Percentiles rank a stretch among this genome's conserved stretches.
phyloP scores from a whole-genome alignment of 2,329 filamentous ascomycete species.

The Botrytis fabae region DNA sequence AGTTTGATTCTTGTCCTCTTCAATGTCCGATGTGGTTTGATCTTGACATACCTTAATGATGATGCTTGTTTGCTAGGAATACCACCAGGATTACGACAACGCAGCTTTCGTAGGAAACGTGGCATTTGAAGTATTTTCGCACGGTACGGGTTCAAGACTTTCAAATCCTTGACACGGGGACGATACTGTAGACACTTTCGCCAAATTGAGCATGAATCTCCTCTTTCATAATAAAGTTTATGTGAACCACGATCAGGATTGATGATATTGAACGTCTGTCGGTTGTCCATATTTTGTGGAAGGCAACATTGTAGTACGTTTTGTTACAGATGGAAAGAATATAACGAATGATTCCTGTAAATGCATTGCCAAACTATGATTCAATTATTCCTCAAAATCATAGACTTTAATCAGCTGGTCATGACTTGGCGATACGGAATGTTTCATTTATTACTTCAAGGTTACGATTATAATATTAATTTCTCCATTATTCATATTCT shows the following conservation, averaged over 20 bases:
- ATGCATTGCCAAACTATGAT: not conserved
- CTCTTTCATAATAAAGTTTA: not conserved
- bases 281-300: not conserved
- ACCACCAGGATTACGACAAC: not conserved
- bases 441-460: not conserved
- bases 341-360: too few relatives aligned
- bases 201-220: not conserved
- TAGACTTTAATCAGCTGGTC: not conserved
- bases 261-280: conserved; percentile 1
- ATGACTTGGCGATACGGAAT: not conserved
- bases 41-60: not conserved
- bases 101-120: not conserved
- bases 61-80: not conserved
- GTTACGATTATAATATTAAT: not conserved
- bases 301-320: not conserved
- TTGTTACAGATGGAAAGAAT: not conserved
- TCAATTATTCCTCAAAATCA: not conserved
- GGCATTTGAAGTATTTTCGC: not conserved
- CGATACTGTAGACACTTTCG: conserved; percentile 9
- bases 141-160: not conserved
- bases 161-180: not conserved
- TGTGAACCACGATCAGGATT: not conserved
- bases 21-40: not conserved
- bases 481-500: not conserved
- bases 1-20: not conserved